Evolutionary conservation across 2,329 filamentous ascomycete species (phyloP).

Genomic region (Monosporascus ibericus): DNA sequence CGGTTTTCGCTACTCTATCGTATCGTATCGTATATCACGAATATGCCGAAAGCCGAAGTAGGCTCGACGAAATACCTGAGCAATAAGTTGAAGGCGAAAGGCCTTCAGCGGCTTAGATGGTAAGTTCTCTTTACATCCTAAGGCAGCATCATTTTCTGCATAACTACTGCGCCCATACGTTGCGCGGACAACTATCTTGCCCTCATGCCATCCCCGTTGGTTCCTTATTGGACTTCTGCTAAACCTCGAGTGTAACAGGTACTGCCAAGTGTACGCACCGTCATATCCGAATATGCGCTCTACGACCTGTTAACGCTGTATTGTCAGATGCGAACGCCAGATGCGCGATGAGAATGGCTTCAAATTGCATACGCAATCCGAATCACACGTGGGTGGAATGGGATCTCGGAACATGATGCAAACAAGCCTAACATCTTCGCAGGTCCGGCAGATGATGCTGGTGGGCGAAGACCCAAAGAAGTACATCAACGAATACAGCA

Average conservation of each 20-base stretch:
- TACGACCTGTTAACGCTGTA: neutral
- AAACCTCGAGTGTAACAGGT: conserved; percentile 28
- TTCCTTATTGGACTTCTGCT: neutral
- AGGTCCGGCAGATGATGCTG: conserved; percentile 73
- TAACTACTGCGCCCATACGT: too few species aligned
- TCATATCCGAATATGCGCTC: neutral
- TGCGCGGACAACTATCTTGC: too few species aligned
- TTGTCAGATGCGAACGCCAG: conserved; percentile 58
- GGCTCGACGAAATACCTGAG: conserved; percentile 85
- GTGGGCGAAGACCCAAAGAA: conserved; percentile 85
- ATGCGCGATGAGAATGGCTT: conserved; percentile 85
- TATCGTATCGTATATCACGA: conserved; percentile 26
- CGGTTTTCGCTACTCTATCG: neutral
- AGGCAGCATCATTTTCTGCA: too few species aligned
- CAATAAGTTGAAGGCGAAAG: conserved; percentile 85
- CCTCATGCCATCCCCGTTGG: too few species aligned
- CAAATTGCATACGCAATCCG: conserved; percentile 79
- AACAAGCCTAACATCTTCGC: neutral
- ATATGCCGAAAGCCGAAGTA: conserved; percentile 87
- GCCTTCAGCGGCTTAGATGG: conserved; percentile 76
- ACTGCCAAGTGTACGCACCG: conserved; percentile 57
- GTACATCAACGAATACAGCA: conserved; percentile 74
- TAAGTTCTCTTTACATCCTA: neutral
- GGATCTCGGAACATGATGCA: neutral
- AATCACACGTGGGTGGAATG: conserved; percentile 59